These are phyloP conservation scores for Knoxia roxburghii DNA, from an alignment of 257 asterid genomes.

Conservation along the genomic window DNA sequence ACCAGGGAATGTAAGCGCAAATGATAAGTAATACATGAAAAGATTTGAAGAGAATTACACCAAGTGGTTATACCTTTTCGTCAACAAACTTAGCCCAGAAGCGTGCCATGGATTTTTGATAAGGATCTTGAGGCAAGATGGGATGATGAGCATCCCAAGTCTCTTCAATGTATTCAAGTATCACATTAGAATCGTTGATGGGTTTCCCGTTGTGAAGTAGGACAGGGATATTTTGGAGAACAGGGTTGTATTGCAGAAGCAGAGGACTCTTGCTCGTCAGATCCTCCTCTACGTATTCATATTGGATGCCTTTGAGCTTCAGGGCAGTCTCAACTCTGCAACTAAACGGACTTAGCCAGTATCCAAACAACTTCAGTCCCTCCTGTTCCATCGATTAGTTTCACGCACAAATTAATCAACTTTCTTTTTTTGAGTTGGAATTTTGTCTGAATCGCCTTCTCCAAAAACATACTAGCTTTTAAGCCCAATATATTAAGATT, in stretches of 20 bases:
- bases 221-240: slow-evolving; percentile 39
- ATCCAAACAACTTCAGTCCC: slow-evolving; percentile 41
- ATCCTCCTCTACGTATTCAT: slow-evolving; percentile 37
- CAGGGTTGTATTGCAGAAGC: slow-evolving; percentile 42
- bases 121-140: slow-evolving; percentile 39
- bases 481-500: no score
- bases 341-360: slow-evolving; percentile 35
- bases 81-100: slow-evolving; percentile 50
- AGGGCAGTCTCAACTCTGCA: slow-evolving; percentile 38
- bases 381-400: not conserved
- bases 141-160: slow-evolving; percentile 29
- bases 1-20: no score
- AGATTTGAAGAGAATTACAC: not conserved
- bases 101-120: slow-evolving; percentile 36
- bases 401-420: no score
- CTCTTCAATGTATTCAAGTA: slow-evolving; percentile 53
- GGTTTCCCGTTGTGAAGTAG: slow-evolving; percentile 44
- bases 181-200: slow-evolving; percentile 34
- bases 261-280: slow-evolving; percentile 27
- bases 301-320: slow-evolving; percentile 36
- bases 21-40: not conserved
- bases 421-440: no score
- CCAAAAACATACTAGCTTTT: no score
- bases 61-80: slow-evolving; percentile 29
- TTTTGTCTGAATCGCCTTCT: no score